Base-by-base conservation (phyloP, 768 basidiomycete species). In the Nidula microcarpa region DNA sequence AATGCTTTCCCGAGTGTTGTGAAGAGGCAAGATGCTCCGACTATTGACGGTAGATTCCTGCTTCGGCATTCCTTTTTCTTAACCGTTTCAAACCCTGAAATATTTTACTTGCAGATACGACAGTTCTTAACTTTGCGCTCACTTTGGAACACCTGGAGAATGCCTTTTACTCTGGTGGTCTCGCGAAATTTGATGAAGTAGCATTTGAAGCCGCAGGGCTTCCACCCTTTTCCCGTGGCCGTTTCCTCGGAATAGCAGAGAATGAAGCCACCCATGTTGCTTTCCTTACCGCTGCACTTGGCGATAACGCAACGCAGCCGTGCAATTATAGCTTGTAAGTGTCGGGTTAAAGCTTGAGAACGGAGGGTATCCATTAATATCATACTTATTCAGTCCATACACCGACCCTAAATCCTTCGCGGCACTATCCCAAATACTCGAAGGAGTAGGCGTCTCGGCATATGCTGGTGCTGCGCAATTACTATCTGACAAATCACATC, bases 251-350 rank as follows among this genome's bases (percentile, higher is more conserved):
- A 64, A 74, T 86, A 53, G 70, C 68, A 11, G 63, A 65, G 17
- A 81, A 86, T 62, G 82, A 86, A 62, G 36, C 55, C 17, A 62
- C 71, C 1, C 85, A 88, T 66, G 83, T 86, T 57, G 51, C 59
- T 8, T 69, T 74, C 55, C 60, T 74, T 33, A 60, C 50, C 47
- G 45, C 44, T 1, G 66, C 66, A 1, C 66, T 86, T 33, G 82
- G 84, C 1, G 65, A 66, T 49, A 66, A 72, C 10, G 82, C 84
- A 6, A 73, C 77, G 9, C 50, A 79, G 61, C 72, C 84, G 0
- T 87, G 86, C 71, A 70, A 69, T 5, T 89, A 87, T 65, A 68
- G 57, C 53, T 87, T 86, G 80, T 81, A 55, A 33, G 76, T 65
- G 23, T 23, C 23, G 23, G 23, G 23, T 8, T n/a, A 33, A 16